Conservation (phyloP, 2,329 filamentous ascomycete genomes). For the Cercospora nicotianae region DNA sequence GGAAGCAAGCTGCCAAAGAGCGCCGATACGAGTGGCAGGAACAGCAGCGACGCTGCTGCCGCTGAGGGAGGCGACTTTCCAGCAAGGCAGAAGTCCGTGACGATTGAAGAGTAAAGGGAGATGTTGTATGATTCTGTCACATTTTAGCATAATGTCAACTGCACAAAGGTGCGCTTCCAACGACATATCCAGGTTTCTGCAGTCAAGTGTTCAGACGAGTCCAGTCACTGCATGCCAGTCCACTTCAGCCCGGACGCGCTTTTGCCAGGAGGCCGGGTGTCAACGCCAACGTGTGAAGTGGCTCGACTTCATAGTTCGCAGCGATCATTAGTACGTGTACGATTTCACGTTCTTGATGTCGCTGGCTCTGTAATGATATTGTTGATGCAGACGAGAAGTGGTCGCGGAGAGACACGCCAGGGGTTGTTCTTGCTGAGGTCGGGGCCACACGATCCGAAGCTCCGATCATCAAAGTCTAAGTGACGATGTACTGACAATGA, state of each 20-base stretch:
- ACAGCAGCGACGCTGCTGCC: constrained; percentile 24
- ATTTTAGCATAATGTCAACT: neutral
- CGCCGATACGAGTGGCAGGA: constrained; percentile 28
- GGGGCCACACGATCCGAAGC: neutral
- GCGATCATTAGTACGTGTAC: neutral
- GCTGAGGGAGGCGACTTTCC: constrained; percentile 18
- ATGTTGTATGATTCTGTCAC: neutral
- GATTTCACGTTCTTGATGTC: neutral
- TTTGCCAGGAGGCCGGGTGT: neutral
- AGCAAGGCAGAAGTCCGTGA: constrained; percentile 23
- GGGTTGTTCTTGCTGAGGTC: neutral
- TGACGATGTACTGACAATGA: constrained; percentile 14
- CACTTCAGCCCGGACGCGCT: too few relatives aligned
- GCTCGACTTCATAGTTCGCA: neutral
- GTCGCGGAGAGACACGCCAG: neutral
- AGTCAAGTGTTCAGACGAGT: neutral
- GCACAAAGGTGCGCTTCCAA: neutral
- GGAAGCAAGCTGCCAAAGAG: constrained; percentile 34
- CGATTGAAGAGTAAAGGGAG: constrained; percentile 23
- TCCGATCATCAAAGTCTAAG: constrained; percentile 6
- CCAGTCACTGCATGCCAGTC: neutral
- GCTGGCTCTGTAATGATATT: neutral
- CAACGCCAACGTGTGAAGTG: too few relatives aligned
- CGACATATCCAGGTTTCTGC: neutral
- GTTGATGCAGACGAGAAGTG: neutral